Percentiles rank a stretch among this genome's conserved stretches.
Conservation (phyloP, 805 yeast species). For the Wickerhamomyces pijperi region DNA sequence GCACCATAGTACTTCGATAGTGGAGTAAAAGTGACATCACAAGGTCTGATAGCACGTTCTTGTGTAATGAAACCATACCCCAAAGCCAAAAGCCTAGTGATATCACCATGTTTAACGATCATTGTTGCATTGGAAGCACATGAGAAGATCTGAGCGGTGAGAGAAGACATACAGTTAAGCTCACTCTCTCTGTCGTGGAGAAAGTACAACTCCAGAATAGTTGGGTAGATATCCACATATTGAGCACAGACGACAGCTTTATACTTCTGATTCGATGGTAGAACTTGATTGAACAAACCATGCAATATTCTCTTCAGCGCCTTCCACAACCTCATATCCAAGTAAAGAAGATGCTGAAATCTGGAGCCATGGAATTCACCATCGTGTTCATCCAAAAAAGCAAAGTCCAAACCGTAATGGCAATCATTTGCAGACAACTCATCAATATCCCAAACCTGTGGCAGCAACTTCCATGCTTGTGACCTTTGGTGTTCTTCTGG, state of each 20-base stretch:
- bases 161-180: constrained; percentile 51
- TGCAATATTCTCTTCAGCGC: constrained; percentile 44
- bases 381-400: constrained; percentile 1
- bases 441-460: constrained; percentile 34
- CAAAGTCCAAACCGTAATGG: constrained; percentile 23
- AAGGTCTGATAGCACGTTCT: constrained; percentile 35
- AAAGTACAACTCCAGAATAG: constrained; percentile 58
- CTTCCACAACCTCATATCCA: constrained; percentile 69
- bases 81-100: constrained; percentile 49
- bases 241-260: constrained; percentile 59
- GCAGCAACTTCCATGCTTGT: background rate
- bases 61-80: constrained; percentile 52
- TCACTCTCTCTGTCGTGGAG: constrained; percentile 73
- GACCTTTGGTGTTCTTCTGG: background rate
- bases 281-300: constrained; percentile 51
- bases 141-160: constrained; percentile 75
- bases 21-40: constrained; percentile 23
- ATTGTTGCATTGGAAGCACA: constrained; percentile 62
- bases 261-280: constrained; percentile 48
- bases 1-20: constrained; percentile 19
- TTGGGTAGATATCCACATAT: constrained; percentile 76
- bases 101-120: constrained; percentile 52
- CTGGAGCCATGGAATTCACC: constrained; percentile 26
- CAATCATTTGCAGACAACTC: constrained; percentile 32
- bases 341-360: constrained; percentile 32